Evolutionary conservation across 2,329 filamentous ascomycete species (phyloP).

Genomic region (Neonectria faginata): DNA sequence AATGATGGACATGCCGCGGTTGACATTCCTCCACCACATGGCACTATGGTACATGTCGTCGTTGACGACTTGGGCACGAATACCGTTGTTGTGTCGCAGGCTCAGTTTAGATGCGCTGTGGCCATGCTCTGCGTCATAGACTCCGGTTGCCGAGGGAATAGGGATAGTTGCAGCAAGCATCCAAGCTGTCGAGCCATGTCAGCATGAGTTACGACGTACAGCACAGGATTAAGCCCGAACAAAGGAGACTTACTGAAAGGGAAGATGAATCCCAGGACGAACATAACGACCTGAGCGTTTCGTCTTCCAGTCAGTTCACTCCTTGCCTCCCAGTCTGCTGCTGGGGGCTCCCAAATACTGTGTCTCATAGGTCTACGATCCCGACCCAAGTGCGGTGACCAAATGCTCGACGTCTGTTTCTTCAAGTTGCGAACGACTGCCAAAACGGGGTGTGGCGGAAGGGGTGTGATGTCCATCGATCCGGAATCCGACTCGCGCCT

Average conservation of each 20-base stretch:
- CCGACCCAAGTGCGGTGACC: constrained; percentile 78
- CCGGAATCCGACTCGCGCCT: constrained; percentile 35
- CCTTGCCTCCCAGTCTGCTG: constrained; percentile 72
- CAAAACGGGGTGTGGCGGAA: constrained; percentile 46
- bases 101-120: constrained; percentile 56
- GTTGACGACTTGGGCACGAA: constrained; percentile 52
- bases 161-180: constrained; percentile 82
- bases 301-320: constrained; percentile 72
- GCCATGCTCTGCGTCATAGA: constrained; percentile 63
- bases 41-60: constrained; percentile 64
- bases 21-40: constrained; percentile 70
- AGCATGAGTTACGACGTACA: constrained; percentile 9
- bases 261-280: constrained; percentile 81
- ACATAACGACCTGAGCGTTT: constrained; percentile 80
- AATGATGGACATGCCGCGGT: constrained; percentile 68
- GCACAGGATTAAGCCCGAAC: too few relatives aligned
- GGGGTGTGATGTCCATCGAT: constrained; percentile 60
- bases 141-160: constrained; percentile 69
- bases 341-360: constrained; percentile 80
- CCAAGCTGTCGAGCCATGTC: constrained; percentile 68
- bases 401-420: constrained; percentile 71
- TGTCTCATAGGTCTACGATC: constrained; percentile 70
- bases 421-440: constrained; percentile 48
- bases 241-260: constrained; percentile 70
- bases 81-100: constrained; percentile 51